Evolutionary conservation across 305 asterid genomes (phyloP).

Genomic region (Salvia sclarea): DNA sequence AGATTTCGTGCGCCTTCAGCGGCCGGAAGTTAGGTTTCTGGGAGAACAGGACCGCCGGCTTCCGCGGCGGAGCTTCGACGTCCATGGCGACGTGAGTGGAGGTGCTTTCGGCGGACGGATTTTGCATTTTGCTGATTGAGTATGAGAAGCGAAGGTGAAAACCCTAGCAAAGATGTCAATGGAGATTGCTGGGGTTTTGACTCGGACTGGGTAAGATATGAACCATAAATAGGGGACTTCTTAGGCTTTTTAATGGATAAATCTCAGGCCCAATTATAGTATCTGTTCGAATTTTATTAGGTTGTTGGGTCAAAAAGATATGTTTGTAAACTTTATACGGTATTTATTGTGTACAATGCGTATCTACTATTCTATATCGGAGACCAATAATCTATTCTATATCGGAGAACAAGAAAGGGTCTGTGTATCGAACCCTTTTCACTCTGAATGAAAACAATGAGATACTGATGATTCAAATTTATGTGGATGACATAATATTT

Average conservation of each 20-base stretch:
- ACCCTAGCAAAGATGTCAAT: not conserved
- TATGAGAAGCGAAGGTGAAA: constrained; percentile 2
- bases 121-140: constrained; percentile 15
- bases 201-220: not conserved
- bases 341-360: no score
- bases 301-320: not conserved
- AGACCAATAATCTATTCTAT: no score
- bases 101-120: constrained; percentile 16
- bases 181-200: constrained; percentile 24
- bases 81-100: constrained; percentile 42
- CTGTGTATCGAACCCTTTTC: no score
- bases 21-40: constrained; percentile 69
- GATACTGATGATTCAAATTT: no score
- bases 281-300: not conserved
- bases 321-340: no score
- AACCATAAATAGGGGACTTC: not conserved
- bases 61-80: constrained; percentile 32
- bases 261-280: not conserved
- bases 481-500: no score
- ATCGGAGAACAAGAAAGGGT: no score
- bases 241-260: not conserved
- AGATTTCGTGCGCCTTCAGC: constrained; percentile 70
- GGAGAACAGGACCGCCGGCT: constrained; percentile 35
- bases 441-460: no score
- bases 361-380: no score